These are phyloP conservation scores for Flaveria floridana DNA, from an alignment of 140 eudicot species.

Conservation along the genomic window DNA sequence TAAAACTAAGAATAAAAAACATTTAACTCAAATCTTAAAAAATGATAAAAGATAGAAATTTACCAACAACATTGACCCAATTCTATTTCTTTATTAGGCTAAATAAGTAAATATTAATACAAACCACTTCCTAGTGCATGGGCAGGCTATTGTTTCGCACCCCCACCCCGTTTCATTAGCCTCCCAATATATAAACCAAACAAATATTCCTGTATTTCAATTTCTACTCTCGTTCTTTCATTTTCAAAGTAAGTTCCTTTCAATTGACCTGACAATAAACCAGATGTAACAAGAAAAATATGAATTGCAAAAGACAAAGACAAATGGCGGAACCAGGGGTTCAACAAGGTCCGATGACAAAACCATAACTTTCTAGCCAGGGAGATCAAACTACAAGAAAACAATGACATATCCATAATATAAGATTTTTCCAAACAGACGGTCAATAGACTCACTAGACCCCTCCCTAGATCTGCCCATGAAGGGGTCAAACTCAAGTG, in stretches of 20 bases:
- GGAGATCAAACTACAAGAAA: neutral
- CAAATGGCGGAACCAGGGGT: neutral
- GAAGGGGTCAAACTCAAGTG: neutral
- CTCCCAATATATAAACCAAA: neutral
- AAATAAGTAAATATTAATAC: neutral
- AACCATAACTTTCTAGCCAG: neutral
- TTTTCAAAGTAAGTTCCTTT: slow-evolving; percentile 15
- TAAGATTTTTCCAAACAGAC: too few relatives aligned
- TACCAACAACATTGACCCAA: neutral
- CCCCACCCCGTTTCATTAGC: slow-evolving; percentile 19
- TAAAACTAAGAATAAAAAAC: too few relatives aligned
- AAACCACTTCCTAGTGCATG: slow-evolving; percentile 18
- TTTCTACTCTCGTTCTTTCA: neutral
- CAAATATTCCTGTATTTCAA: slow-evolving; percentile 4
- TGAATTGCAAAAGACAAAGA: neutral
- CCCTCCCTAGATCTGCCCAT: neutral
- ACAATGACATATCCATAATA: too few relatives aligned
- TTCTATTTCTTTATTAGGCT: neutral
- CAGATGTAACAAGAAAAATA: too few relatives aligned
- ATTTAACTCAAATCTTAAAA: too few relatives aligned
- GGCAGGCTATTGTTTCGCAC: slow-evolving; percentile 22
- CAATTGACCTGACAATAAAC: neutral
- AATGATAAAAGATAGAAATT: too few relatives aligned
- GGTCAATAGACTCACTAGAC: neutral
- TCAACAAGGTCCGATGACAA: neutral